Conservation (phyloP, 2,329 filamentous ascomycete species). For the Fusarium newnesense region DNA sequence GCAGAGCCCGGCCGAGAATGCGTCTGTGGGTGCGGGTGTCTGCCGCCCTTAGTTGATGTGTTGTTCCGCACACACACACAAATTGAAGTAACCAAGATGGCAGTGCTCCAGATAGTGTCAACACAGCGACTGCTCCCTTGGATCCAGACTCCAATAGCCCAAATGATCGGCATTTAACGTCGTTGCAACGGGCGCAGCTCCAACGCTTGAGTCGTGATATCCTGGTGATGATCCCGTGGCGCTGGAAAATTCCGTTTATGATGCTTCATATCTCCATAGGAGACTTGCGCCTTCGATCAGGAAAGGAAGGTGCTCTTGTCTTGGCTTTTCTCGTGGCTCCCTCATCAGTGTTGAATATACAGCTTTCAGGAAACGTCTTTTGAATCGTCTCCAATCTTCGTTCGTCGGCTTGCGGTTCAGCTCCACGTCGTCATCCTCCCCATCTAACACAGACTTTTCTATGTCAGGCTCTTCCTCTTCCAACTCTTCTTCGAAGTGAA, state of each 20-base stretch:
- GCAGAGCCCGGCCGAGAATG: neutral
- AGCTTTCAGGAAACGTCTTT: constrained; percentile 31
- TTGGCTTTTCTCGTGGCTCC: neutral
- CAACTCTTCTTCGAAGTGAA: constrained; percentile 16
- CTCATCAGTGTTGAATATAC: constrained; percentile 16
- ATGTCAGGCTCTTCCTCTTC: constrained; percentile 9
- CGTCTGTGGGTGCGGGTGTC: neutral
- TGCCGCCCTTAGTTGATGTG: neutral
- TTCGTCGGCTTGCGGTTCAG: constrained; percentile 35
- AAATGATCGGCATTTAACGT: neutral
- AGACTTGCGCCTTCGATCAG: constrained; percentile 31
- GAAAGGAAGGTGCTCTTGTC: constrained; percentile 1
- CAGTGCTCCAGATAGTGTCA: constrained; percentile 9
- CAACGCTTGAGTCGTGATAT: neutral
- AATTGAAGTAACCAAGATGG: neutral
- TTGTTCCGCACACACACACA: constrained; percentile 1
- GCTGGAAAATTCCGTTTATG: constrained; percentile 1
- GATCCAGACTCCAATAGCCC: neutral
- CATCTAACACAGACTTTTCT: neutral
- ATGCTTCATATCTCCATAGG: constrained; percentile 30
- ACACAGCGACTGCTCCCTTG: neutral
- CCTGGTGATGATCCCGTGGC: neutral
- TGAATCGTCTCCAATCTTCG: constrained; percentile 35
- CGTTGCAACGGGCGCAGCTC: neutral
- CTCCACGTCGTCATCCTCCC: constrained; percentile 24